These are phyloP conservation scores for Hypoxylon sp. DNA, from an alignment of 2,329 filamentous ascomycete genomes.

Conservation along the genomic window DNA sequence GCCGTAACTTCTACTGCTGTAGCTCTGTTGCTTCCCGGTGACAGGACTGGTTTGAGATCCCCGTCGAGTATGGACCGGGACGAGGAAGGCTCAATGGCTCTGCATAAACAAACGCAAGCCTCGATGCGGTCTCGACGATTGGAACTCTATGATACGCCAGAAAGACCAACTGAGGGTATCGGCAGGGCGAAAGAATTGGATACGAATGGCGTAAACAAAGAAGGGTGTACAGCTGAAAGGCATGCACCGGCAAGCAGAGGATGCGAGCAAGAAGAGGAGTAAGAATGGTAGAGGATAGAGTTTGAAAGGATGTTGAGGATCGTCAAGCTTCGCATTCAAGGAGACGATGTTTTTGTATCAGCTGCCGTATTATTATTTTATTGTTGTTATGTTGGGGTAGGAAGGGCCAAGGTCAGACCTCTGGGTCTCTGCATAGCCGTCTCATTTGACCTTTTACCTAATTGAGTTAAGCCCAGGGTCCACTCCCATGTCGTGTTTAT, in stretches of 20 bases:
- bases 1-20: slow-evolving; percentile 16
- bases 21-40: slow-evolving; percentile 34
- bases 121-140: not conserved
- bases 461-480: slow-evolving; percentile 33
- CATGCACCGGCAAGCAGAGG: slow-evolving; percentile 9
- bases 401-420: slow-evolving; percentile 32
- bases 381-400: slow-evolving; percentile 53
- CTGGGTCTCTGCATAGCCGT: slow-evolving; percentile 46
- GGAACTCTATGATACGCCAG: slow-evolving; percentile 13
- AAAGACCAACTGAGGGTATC: slow-evolving; percentile 24
- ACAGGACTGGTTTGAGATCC: slow-evolving; percentile 13
- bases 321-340: slow-evolving; percentile 32
- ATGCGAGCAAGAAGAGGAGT: slow-evolving; percentile 19
- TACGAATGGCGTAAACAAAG: slow-evolving; percentile 39
- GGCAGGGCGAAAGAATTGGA: slow-evolving; percentile 9
- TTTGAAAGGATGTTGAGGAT: slow-evolving; percentile 39
- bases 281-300: slow-evolving; percentile 18
- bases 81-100: slow-evolving; percentile 40
- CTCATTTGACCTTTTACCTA: slow-evolving; percentile 47
- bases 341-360: slow-evolving; percentile 54
- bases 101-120: slow-evolving; percentile 36
- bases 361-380: slow-evolving; percentile 48
- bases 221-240: slow-evolving; percentile 24
- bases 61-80: slow-evolving; percentile 16
- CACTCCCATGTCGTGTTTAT: slow-evolving; percentile 41